Percentiles rank a stretch among this genome's conserved stretches.
Evolutionary conservation across 495 filamentous ascomycete genomes (phyloP).

Genomic region (Glonium stellatum): DNA sequence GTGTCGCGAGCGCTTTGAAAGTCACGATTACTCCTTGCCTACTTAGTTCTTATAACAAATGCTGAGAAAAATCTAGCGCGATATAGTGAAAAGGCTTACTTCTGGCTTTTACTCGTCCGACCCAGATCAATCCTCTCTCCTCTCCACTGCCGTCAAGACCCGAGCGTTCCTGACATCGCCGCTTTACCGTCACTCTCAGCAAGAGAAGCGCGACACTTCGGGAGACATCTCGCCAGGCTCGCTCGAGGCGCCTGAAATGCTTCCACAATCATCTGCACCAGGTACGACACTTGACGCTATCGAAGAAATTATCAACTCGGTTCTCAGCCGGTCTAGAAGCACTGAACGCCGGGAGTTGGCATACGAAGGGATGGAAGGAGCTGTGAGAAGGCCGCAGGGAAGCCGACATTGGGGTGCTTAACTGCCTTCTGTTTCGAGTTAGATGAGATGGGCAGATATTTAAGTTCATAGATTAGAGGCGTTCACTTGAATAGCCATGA

Average conservation of each 20-base stretch:
- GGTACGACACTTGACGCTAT: slow-evolving; percentile 5
- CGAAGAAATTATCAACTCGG: slow-evolving; percentile 3
- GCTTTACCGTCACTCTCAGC: background rate
- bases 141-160: background rate
- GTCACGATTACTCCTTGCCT: no score
- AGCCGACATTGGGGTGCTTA: slow-evolving; percentile 16
- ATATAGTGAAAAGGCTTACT: slow-evolving; percentile 9
- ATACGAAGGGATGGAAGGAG: slow-evolving; percentile 22
- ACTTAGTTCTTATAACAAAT: background rate
- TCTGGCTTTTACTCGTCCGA: background rate
- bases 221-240: slow-evolving; percentile 23
- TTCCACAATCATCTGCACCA: slow-evolving; percentile 11
- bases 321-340: slow-evolving; percentile 5
- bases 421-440: background rate
- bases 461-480: no score
- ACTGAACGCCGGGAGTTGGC: slow-evolving; percentile 10
- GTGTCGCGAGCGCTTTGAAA: no score
- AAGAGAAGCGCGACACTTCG: slow-evolving; percentile 4
- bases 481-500: no score
- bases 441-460: background rate
- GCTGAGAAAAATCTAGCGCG: slow-evolving; percentile 13
- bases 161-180: slow-evolving; percentile 7
- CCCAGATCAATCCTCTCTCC: background rate
- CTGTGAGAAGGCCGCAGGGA: slow-evolving; percentile 18
- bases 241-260: slow-evolving; percentile 19